These are phyloP conservation scores for Chlorella sp. DNA, from an alignment of 139 green algal species.

Conservation along the genomic window DNA sequence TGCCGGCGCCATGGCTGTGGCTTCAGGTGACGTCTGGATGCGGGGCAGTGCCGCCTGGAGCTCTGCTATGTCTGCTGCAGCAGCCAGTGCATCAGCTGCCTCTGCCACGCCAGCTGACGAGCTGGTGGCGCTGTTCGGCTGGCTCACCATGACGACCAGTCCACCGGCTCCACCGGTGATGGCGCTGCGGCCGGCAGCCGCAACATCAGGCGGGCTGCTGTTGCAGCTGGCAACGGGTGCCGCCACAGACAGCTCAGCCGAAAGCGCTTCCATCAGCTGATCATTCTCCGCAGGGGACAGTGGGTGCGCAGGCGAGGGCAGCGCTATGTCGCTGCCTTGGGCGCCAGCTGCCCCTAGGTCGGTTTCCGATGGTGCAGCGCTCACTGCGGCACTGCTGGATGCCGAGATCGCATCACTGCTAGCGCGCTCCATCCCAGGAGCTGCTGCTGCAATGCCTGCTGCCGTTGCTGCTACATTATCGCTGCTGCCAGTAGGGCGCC, in stretches of 20 bases:
- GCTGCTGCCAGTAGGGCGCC: neutral
- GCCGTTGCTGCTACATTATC: neutral
- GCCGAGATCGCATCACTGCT: neutral
- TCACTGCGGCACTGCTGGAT: neutral
- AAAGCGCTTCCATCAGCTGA: neutral
- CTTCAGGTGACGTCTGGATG: conserved; percentile 18
- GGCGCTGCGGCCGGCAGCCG: neutral
- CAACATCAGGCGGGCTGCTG: neutral
- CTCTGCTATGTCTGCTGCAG: conserved; percentile 27
- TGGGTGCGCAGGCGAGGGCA: neutral
- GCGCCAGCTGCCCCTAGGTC: neutral
- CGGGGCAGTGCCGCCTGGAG: conserved; percentile 23
- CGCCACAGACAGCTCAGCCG: neutral
- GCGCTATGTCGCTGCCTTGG: neutral
- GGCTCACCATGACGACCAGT: too few relatives aligned
- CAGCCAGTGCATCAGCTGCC: neutral
- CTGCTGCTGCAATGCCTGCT: neutral
- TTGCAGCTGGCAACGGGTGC: neutral
- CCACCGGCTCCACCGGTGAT: neutral
- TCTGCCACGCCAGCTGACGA: neutral
- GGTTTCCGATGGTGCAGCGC: neutral
- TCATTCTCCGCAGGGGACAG: neutral
- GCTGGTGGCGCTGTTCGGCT: too few relatives aligned
- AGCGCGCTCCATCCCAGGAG: neutral
- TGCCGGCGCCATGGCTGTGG: too few relatives aligned